Base-by-base conservation (phyloP, 345 rosid species). In the Salix caprea region DNA sequence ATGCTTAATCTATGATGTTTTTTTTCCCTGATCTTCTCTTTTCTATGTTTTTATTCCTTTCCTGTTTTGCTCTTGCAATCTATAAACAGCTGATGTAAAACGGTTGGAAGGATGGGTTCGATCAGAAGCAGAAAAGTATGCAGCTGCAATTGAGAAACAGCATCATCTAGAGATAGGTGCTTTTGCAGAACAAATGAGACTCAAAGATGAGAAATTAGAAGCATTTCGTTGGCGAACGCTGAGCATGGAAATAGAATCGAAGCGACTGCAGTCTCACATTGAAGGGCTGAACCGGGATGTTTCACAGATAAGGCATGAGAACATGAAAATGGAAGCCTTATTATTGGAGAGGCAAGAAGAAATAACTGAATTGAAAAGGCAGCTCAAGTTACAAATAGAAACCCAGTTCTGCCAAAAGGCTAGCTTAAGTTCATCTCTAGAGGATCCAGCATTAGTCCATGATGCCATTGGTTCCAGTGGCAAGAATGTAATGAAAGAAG, bases 151-250 rank as follows among this genome's bases (percentile, higher is more conserved):
- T 13, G 90, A 87, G 87, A 90, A 85, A 82, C 86, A 86, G 76
- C 92, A 89, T 82, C 94, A 85, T 69, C 73, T 82, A 56, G 99
- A 91, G 79, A 76, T 91, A 50, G 91, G 87, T 44, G 94, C 89
- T 39, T 91, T 89, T 83, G 87, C 86, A 11, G 91, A 93, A 78
- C 90, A 90, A 77, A 83, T 93, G 90, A 87, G 96, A 75, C 80
- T 88, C 64, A 91, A 92, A 83, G 96, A 91, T 69, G 96, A 96
- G 81, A 93, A 89, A 71, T 74, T 93, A 70, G 97, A 93, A 86
- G 87, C 88, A 68, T 84, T 81, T 48, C 92, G 86, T n/a, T 88
- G 91, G 96, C 86, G 80, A 81, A 71, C 88, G 75, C 83, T 91
- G 83, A 90, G 94, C 86, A 85, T 85, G 87, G 97, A 96, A 72